A percentile compares a stretch with the other conserved stretches of the same genome.
Conservation (phyloP, 148 eudicot genomes). For the Spergularia bocconei region DNA sequence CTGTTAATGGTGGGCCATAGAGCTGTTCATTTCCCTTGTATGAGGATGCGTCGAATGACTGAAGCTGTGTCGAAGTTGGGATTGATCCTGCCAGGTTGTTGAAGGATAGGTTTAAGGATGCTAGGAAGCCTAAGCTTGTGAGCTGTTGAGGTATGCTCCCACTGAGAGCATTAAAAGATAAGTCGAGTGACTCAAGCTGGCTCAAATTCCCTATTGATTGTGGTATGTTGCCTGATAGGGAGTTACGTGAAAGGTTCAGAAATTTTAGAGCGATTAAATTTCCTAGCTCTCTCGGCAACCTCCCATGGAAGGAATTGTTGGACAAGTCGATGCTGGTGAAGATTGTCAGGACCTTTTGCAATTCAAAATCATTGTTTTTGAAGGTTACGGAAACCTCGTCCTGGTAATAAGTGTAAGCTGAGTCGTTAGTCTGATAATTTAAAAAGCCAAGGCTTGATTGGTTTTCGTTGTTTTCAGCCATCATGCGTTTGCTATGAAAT, state of each 20-base stretch:
- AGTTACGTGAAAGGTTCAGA: conserved; percentile 44
- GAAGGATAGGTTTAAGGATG: conserved; percentile 23
- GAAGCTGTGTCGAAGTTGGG: conserved; percentile 29
- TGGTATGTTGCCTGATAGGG: conserved; percentile 29
- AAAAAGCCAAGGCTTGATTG: neutral
- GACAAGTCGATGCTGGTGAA: conserved; percentile 24
- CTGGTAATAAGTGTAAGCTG: neutral
- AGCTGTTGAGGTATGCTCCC: conserved; percentile 33
- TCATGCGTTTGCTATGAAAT: conserved; percentile 22
- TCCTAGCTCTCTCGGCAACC: conserved; percentile 25
- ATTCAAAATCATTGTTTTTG: neutral
- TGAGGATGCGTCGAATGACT: conserved; percentile 20
- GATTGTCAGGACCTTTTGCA: conserved; percentile 20
- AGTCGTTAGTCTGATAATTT: neutral
- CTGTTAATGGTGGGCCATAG: conserved; percentile 26
- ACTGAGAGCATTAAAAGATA: conserved; percentile 23
- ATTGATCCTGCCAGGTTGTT: conserved; percentile 29
- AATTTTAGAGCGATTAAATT: conserved; percentile 17
- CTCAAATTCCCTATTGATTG: conserved; percentile 24
- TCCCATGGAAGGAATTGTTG: conserved; percentile 31
- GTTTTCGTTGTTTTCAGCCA: neutral
- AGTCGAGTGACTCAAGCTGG: conserved; percentile 37
- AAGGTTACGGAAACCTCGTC: conserved; percentile 11
- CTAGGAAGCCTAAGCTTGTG: conserved; percentile 25
- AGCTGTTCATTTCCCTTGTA: conserved; percentile 31